Percentiles rank a stretch among this genome's conserved stretches.
phyloP scores from a whole-genome alignment of 495 filamentous ascomycete genomes.

The Xylona heveae region DNA sequence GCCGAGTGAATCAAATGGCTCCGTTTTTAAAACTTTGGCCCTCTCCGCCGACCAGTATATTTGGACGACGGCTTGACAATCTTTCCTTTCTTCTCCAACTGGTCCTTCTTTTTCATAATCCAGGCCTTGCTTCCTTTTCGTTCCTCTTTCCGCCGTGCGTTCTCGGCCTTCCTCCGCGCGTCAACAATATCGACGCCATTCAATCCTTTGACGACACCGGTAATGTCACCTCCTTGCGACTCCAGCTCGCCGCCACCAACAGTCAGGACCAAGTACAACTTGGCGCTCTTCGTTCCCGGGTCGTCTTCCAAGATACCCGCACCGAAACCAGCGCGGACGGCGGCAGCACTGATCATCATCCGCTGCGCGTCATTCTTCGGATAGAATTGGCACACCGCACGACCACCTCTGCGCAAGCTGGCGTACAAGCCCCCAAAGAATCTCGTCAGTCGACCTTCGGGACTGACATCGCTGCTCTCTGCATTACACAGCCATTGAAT shows the following conservation, averaged over 20 bases:
- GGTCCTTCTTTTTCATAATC: constrained; percentile 90
- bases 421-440: constrained; percentile 92
- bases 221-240: constrained; percentile 51
- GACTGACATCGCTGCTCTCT: constrained; percentile 61
- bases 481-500: constrained; percentile 98
- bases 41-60: constrained; percentile 77
- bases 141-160: constrained; percentile 29
- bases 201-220: constrained; percentile 67
- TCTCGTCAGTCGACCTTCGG: constrained; percentile 48
- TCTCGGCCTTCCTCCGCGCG: constrained; percentile 29
- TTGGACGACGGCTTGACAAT: constrained; percentile 76
- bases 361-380: constrained; percentile 86
- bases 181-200: constrained; percentile 54
- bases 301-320: constrained; percentile 92
- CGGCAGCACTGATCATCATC: constrained; percentile 72
- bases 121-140: constrained; percentile 67
- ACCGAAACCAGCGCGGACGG: constrained; percentile 84
- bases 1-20: no score
- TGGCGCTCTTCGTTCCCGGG: constrained; percentile 81
- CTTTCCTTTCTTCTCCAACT: constrained; percentile 86
- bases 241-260: constrained; percentile 61
- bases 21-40: constrained; percentile 30
- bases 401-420: constrained; percentile 60
- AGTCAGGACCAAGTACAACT: constrained; percentile 83
- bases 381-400: constrained; percentile 94